phyloP scores from a whole-genome alignment of 352 stramenopile genomes.

The Paralagenidium karlingii region DNA sequence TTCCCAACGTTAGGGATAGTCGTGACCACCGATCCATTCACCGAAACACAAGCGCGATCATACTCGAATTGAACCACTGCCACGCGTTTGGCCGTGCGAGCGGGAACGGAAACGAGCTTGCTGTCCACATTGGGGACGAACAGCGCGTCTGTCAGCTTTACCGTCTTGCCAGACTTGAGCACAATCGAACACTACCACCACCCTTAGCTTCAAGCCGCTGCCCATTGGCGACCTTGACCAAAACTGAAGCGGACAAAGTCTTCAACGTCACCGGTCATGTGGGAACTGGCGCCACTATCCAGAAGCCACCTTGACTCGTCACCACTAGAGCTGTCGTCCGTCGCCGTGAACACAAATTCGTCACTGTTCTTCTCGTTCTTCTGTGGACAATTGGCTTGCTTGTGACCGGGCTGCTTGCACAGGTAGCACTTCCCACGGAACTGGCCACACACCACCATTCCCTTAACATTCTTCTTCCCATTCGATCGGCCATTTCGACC shows the following conservation, averaged over 20 bases:
- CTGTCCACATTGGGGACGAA: constrained; percentile 8
- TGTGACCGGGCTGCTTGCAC: background rate
- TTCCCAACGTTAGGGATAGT: too few species aligned
- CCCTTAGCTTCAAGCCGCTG: constrained; percentile 6
- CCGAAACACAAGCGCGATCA: too few species aligned
- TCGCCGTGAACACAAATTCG: background rate
- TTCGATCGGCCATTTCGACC: too few species aligned
- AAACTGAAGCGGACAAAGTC: constrained; percentile 5
- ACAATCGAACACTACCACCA: constrained; percentile 5
- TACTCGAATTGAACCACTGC: too few species aligned
- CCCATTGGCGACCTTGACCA: constrained; percentile 5
- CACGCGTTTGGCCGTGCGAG: background rate
- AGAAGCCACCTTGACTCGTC: constrained; percentile 1
- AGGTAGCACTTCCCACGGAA: background rate
- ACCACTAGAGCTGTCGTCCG: background rate
- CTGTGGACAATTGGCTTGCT: background rate
- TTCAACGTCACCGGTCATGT: constrained; percentile 7
- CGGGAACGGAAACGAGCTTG: constrained; percentile 6
- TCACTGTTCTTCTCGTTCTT: background rate
- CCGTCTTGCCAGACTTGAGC: background rate
- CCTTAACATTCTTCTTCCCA: background rate
- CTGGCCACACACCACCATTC: background rate
- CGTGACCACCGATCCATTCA: too few species aligned
- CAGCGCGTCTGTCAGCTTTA: constrained; percentile 10
- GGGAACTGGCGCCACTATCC: constrained; percentile 10